Evolutionary conservation across 2,329 filamentous ascomycete species (phyloP), one percentile per base, ranked within the genome.

Genomic region (Colletotrichum coccodes): DNA sequence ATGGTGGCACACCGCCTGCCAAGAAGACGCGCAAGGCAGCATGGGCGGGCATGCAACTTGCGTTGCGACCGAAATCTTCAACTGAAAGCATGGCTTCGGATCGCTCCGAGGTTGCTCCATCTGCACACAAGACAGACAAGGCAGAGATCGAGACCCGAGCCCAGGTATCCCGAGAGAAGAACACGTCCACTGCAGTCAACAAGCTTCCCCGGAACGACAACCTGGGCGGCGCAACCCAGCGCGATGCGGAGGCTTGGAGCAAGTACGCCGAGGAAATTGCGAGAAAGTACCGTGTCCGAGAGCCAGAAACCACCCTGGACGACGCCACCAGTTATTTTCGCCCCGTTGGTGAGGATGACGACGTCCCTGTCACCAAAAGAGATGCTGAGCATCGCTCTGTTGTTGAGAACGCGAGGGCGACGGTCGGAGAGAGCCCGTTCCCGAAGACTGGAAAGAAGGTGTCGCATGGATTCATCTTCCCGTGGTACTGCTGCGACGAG

Each of bases 381-480:
- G 23, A 46, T 26, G 6, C 40, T 9, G 18, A n/a, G 34, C 26
- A 58, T 40, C n/a, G 11, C 18, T 34, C 49, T 6, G 56, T 52
- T 11, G 53, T 64, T 18, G 32, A 59, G 38, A 26, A 42, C 12
- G n/a, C 36, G n/a, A 53, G n/a, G 30, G 46, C 26, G 16, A 23
- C 23, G 6, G 32, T 59, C 11, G 23, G 23, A 6, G 49, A 42
- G 14, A 53, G 60, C 11, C 64, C 60, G 4, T 68, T 59, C n/a
- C 60, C 64, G 8, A 63, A 47, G 46, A 64, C 34, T 32, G 44
- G 46, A 5, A 58, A 30, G n/a, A 59, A 34, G 18, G 42, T 52
- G 8, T 42, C 64, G 8, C 64, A 64, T 4, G 52, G 60, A 16
- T 68, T 64, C 26, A 4, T 59, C 32, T 32, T 46, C 12, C 44